Conservation (phyloP, 768 basidiomycete species). For the Lyophyllum semitale region DNA sequence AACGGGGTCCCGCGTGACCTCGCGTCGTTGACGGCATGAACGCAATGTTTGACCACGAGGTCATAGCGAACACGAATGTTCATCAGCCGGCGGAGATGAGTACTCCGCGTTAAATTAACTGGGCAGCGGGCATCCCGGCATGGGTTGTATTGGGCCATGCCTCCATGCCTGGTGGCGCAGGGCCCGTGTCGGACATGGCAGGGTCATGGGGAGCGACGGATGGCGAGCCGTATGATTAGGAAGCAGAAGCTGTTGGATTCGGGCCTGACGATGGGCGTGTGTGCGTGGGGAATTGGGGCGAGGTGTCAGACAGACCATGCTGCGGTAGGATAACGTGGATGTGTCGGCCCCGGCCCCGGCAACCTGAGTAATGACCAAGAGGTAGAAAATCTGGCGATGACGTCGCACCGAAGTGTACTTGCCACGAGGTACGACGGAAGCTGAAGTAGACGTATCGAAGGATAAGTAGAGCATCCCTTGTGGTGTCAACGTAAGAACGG, state of each 20-base stretch:
- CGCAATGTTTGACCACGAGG: slow-evolving; percentile 5
- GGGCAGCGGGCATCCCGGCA: slow-evolving; percentile 10
- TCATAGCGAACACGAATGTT: neutral
- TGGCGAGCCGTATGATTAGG: slow-evolving; percentile 1
- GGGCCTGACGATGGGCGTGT: neutral
- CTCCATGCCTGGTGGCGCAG: slow-evolving; percentile 13
- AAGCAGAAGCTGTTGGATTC: neutral
- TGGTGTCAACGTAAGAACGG: too few species aligned
- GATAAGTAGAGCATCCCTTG: too few species aligned
- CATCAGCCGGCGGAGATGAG: slow-evolving; percentile 7
- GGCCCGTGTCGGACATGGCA: neutral
- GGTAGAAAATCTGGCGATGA: too few species aligned
- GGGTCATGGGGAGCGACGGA: slow-evolving; percentile 2
- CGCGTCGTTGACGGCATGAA: neutral
- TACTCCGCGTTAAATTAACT: slow-evolving; percentile 7
- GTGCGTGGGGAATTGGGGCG: neutral
- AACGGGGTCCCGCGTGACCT: slow-evolving; percentile 2
- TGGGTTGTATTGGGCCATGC: neutral
- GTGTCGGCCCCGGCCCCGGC: neutral
- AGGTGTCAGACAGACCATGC: neutral
- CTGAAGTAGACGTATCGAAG: too few species aligned
- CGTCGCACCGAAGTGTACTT: too few species aligned
- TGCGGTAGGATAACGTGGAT: neutral
- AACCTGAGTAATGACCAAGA: neutral
- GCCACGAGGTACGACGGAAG: too few species aligned